These are phyloP conservation scores for Liriodendron chinense DNA, from an alignment of 164 flowering plant genomes.

Conservation along the genomic window DNA sequence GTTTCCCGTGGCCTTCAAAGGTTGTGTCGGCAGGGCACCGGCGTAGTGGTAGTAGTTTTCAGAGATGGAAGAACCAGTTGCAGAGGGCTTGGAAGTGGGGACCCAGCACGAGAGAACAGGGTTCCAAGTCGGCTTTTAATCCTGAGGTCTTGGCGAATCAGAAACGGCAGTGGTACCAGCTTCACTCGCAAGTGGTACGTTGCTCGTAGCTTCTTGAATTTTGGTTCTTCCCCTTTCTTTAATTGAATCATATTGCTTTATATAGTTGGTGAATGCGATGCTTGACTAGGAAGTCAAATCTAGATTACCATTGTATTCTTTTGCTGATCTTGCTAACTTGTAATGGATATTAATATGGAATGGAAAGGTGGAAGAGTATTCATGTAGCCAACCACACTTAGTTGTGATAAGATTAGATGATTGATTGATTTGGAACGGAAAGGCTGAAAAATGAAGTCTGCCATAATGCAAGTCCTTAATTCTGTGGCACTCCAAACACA, in stretches of 20 bases:
- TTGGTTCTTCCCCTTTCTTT: not conserved
- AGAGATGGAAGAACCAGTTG: slow-evolving; percentile 61
- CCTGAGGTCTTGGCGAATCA: slow-evolving; percentile 92
- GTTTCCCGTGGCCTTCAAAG: not conserved
- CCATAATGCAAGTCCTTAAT: too few species aligned
- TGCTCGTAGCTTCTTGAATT: not conserved
- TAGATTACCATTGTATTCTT: not conserved
- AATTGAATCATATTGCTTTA: not conserved
- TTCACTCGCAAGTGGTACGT: slow-evolving; percentile 66
- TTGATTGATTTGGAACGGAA: too few species aligned
- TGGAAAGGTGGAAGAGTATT: not conserved
- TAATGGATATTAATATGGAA: not conserved
- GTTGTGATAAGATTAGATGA: too few species aligned
- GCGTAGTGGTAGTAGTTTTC: slow-evolving; percentile 55
- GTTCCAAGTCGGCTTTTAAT: slow-evolving; percentile 44
- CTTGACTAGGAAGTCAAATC: not conserved
- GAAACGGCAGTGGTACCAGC: slow-evolving; percentile 94
- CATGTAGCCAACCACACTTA: too few species aligned
- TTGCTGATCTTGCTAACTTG: not conserved
- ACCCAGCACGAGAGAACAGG: slow-evolving; percentile 10
- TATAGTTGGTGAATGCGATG: not conserved
- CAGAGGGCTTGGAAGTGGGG: slow-evolving; percentile 83
- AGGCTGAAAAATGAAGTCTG: too few species aligned
- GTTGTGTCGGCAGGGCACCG: not conserved
- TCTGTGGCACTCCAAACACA: too few species aligned